Conservation (phyloP, 1,284 basidiomycete genomes). For the Boletus subluridellus region DNA sequence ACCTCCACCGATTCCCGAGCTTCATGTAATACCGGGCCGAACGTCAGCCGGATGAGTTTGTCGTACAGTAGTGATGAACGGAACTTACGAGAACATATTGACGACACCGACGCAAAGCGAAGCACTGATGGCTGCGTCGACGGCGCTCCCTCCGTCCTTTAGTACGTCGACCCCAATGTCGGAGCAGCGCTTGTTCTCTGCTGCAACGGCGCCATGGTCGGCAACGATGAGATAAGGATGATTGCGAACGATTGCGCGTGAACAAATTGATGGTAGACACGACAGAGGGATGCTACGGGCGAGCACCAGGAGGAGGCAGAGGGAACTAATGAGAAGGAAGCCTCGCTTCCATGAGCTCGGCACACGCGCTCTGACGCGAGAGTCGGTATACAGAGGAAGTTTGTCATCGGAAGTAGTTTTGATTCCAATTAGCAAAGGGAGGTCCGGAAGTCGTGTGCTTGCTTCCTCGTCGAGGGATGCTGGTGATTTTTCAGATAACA, state of each 20-base stretch:
- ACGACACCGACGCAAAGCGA: slow-evolving; percentile 83
- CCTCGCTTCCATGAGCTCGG: slow-evolving; percentile 12
- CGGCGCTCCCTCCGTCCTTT: slow-evolving; percentile 84
- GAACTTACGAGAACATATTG: slow-evolving; percentile 80
- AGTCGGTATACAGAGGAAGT: slow-evolving; percentile 26
- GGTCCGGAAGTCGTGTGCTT: neutral
- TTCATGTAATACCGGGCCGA: slow-evolving; percentile 27
- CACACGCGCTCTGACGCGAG: neutral
- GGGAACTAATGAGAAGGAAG: slow-evolving; percentile 11
- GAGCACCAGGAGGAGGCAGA: slow-evolving; percentile 20
- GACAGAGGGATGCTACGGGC: neutral
- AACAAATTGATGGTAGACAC: neutral
- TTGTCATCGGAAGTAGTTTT: slow-evolving; percentile 4
- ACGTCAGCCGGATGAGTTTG: neutral
- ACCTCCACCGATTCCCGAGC: slow-evolving; percentile 86
- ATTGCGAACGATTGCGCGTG: slow-evolving; percentile 42
- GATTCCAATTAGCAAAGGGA: neutral
- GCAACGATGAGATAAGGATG: slow-evolving; percentile 74
- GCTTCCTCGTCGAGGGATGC: neutral
- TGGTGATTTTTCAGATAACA: slow-evolving; percentile 3
- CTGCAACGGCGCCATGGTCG: slow-evolving; percentile 77
- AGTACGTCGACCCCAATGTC: slow-evolving; percentile 75
- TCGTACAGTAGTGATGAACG: neutral
- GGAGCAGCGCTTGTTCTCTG: slow-evolving; percentile 83
- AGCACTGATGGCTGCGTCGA: slow-evolving; percentile 82